Conservation (phyloP, 1,284 basidiomycete genomes). For the Caloboletus inedulis region DNA sequence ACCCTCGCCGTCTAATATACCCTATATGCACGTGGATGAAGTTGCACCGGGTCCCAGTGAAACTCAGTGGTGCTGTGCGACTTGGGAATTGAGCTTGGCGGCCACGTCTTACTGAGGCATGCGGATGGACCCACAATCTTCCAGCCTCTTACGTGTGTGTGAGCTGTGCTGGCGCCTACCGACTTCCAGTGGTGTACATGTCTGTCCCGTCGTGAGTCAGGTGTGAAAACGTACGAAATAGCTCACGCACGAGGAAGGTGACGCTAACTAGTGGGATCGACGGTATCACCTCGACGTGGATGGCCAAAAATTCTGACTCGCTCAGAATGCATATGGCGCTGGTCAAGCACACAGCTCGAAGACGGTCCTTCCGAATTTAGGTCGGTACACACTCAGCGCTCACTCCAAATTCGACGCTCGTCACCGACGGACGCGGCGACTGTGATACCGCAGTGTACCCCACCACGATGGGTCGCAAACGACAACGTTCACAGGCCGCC, state of each 20-base stretch:
- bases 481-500: constrained; percentile 45
- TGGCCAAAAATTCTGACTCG: neutral
- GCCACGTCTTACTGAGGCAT: neutral
- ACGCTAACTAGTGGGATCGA: neutral
- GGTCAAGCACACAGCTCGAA: constrained; percentile 1
- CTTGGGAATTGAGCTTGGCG: neutral
- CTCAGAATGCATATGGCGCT: neutral
- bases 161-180: neutral
- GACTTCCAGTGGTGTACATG: too few species aligned
- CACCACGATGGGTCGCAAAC: constrained; percentile 41
- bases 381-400: too few species aligned
- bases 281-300: neutral
- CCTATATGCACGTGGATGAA: neutral
- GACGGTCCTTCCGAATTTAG: neutral
- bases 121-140: constrained; percentile 12
- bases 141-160: neutral
- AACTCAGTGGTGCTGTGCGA: neutral
- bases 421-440: neutral
- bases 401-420: too few species aligned
- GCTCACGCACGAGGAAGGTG: neutral
- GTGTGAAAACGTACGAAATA: neutral
- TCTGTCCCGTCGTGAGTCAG: neutral
- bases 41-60: neutral
- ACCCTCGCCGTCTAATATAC: constrained; percentile 6
- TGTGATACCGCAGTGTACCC: neutral